Conservation (phyloP, 208 protist species). For the Strigomonas culicis region DNA sequence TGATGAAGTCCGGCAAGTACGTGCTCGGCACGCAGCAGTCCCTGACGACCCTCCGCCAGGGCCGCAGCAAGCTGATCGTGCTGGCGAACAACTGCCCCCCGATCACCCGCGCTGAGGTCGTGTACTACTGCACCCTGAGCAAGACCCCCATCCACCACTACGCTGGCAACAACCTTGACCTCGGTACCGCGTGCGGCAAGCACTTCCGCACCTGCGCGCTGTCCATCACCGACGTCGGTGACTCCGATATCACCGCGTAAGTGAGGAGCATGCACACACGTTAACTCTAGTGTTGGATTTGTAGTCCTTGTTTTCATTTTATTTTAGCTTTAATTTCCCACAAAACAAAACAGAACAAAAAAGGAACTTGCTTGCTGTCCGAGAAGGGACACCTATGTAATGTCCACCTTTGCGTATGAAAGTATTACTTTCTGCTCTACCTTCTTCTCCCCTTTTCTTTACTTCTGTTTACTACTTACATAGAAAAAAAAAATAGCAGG, state of each 20-base stretch:
- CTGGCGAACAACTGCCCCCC: conserved; percentile 99
- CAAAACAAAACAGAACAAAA: conserved; percentile 11
- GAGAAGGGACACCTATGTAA: background rate
- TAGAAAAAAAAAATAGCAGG: background rate
- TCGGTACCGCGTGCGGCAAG: conserved; percentile 99
- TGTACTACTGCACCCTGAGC: conserved; percentile 99
- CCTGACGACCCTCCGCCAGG: conserved; percentile 96
- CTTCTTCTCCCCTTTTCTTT: conserved; percentile 17
- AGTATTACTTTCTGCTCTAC: background rate
- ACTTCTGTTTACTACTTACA: conserved; percentile 10
- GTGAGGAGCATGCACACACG: background rate
- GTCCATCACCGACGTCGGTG: conserved; percentile 97
- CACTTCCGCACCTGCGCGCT: conserved; percentile 97
- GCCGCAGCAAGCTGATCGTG: conserved; percentile 98
- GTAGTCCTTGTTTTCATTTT: background rate
- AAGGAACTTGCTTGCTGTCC: background rate
- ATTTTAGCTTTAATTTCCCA: background rate
- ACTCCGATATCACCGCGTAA: conserved; percentile 93
- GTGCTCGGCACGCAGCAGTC: conserved; percentile 97
- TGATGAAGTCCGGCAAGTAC: conserved; percentile 99
- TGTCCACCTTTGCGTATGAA: background rate
- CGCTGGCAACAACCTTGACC: conserved; percentile 97
- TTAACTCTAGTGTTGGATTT: conserved; percentile 9
- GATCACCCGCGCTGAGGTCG: conserved; percentile 98
- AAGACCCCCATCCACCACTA: conserved; percentile 99